These are phyloP conservation scores for Coemansia sp. DNA, from an alignment of 192 early-diverging fungal genomes.

Conservation along the genomic window DNA sequence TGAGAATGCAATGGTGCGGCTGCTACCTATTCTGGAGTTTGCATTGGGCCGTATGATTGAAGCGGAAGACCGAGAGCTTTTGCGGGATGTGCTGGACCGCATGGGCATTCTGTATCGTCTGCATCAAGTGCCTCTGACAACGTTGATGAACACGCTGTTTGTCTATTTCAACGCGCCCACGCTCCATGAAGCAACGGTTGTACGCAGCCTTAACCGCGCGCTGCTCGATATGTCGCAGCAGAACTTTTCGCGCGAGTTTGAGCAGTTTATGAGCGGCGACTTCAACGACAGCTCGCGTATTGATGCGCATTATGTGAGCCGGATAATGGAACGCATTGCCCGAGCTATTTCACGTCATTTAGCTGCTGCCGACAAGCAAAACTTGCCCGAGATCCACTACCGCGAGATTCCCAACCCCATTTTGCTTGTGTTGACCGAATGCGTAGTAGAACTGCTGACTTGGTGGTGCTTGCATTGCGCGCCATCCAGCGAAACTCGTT, in stretches of 20 bases:
- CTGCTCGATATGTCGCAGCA: slow-evolving; percentile 60
- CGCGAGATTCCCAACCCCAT: slow-evolving; percentile 53
- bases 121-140: slow-evolving; percentile 67
- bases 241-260: slow-evolving; percentile 51
- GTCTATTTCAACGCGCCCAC: slow-evolving; percentile 66
- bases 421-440: slow-evolving; percentile 38
- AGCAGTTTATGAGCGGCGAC: slow-evolving; percentile 30
- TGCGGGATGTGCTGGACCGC: slow-evolving; percentile 61
- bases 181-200: slow-evolving; percentile 56
- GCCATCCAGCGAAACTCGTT: slow-evolving; percentile 12
- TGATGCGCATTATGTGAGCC: slow-evolving; percentile 30
- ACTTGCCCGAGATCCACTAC: slow-evolving; percentile 47
- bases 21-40: slow-evolving; percentile 65
- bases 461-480: slow-evolving; percentile 53
- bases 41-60: slow-evolving; percentile 68
- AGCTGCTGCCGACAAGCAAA: slow-evolving; percentile 17
- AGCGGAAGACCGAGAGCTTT: slow-evolving; percentile 56
- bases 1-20: slow-evolving; percentile 65
- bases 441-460: slow-evolving; percentile 49
- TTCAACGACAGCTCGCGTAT: slow-evolving; percentile 23
- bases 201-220: slow-evolving; percentile 55
- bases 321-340: slow-evolving; percentile 38
- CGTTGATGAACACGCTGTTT: slow-evolving; percentile 63
- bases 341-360: slow-evolving; percentile 36
- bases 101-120: slow-evolving; percentile 60